Conservation (phyloP, 768 basidiomycete species). For the Suillus lakei region DNA sequence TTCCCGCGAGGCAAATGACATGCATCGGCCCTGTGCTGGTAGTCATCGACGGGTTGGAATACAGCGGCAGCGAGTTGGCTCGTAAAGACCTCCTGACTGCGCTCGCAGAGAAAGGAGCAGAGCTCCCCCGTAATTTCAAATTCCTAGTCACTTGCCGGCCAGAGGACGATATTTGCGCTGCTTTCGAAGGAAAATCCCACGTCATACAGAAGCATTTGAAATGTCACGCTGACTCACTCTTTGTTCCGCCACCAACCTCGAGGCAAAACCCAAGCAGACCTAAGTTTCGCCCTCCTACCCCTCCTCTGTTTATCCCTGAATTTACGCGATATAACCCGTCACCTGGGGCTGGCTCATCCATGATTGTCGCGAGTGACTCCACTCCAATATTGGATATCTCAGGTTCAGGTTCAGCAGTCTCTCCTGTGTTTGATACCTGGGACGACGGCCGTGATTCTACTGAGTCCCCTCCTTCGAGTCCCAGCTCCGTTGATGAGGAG, state of each 20-base stretch:
- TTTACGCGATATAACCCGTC: not conserved
- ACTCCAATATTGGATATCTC: not conserved
- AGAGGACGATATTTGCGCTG: constrained; percentile 23
- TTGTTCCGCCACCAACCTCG: not conserved
- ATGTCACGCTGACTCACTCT: not conserved
- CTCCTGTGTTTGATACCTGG: constrained; percentile 1
- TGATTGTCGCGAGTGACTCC: no score
- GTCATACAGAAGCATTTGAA: constrained; percentile 6
- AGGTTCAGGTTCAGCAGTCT: not conserved
- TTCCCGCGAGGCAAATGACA: constrained; percentile 26
- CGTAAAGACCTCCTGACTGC: constrained; percentile 27
- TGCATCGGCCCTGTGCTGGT: constrained; percentile 37
- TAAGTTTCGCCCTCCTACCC: not conserved
- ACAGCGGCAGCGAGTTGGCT: constrained; percentile 23
- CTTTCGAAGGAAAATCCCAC: constrained; percentile 11
- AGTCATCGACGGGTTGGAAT: constrained; percentile 41
- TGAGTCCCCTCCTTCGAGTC: not conserved
- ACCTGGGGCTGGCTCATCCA: not conserved
- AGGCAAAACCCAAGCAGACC: not conserved
- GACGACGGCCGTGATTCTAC: not conserved
- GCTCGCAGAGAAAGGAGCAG: constrained; percentile 14
- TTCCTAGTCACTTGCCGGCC: constrained; percentile 33
- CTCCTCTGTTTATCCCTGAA: not conserved
- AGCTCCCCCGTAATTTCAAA: constrained; percentile 28
- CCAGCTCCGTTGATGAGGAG: not conserved